A percentile compares a stretch with the other conserved stretches of the same genome.
Evolutionary conservation across 129 eudicot genomes (phyloP).

Genomic region (Rutidosis leptorrhynchoides): DNA sequence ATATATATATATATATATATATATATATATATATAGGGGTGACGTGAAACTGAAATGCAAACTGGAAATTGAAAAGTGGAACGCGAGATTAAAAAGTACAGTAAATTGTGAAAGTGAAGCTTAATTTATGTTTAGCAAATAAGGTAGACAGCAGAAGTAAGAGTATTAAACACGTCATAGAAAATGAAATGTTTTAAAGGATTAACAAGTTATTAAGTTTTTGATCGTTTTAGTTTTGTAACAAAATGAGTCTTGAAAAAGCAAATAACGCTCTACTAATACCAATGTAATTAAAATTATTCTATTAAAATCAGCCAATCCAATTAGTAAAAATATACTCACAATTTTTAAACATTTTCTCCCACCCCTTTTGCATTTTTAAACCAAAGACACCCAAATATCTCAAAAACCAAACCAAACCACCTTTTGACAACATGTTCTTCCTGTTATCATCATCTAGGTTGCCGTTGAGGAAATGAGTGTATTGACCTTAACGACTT

Average conservation of each 20-base stretch:
- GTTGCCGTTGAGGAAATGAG: conserved; percentile 59
- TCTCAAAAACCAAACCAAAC: not conserved
- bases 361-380: not conserved
- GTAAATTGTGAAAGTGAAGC: no score
- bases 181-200: no score
- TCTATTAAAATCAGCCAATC: conserved; percentile 4
- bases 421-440: not conserved
- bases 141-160: no score
- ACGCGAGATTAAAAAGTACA: no score
- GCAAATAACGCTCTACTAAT: not conserved
- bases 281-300: not conserved
- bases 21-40: no score
- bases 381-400: not conserved
- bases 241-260: not conserved
- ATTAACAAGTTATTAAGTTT: no score
- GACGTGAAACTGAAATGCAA: no score
- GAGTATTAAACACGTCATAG: no score
- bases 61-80: no score
- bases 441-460: conserved; percentile 40
- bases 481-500: conserved; percentile 41
- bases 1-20: no score
- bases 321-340: not conserved
- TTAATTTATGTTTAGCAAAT: no score
- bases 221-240: not conserved
- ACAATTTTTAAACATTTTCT: not conserved